Percentiles rank a stretch among this genome's conserved stretches.
Evolutionary conservation across 2,329 filamentous ascomycete genomes (phyloP).

Genomic region (Pseudogymnoascus verrucosus): DNA sequence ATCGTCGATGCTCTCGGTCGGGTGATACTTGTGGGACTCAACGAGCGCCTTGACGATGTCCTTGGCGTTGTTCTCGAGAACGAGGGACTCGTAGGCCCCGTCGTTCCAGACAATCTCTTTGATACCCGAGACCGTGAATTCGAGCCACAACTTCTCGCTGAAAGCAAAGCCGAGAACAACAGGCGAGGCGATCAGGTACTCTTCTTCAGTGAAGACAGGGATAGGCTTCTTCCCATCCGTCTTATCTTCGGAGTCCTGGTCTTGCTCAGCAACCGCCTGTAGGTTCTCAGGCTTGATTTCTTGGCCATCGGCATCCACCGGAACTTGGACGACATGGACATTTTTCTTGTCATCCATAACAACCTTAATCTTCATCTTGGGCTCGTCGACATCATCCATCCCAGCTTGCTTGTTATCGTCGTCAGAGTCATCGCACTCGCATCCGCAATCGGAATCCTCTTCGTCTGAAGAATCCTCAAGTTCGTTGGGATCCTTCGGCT

Average conservation of each 20-base stretch:
- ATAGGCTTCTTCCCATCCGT: slow-evolving; percentile 24
- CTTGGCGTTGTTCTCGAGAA: slow-evolving; percentile 56
- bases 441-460: slow-evolving; percentile 36
- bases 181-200: slow-evolving; percentile 75
- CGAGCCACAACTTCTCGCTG: slow-evolving; percentile 81
- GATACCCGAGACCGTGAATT: slow-evolving; percentile 73
- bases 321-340: slow-evolving; percentile 43
- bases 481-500: slow-evolving; percentile 60
- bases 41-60: slow-evolving; percentile 73
- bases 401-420: slow-evolving; percentile 28
- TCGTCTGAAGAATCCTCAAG: slow-evolving; percentile 42
- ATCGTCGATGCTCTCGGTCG: slow-evolving; percentile 74
- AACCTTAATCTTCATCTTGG: slow-evolving; percentile 29
- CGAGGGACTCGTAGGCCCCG: slow-evolving; percentile 71
- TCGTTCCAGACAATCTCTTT: slow-evolving; percentile 80
- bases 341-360: slow-evolving; percentile 41
- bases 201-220: slow-evolving; percentile 67
- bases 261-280: slow-evolving; percentile 22
- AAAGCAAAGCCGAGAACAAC: slow-evolving; percentile 84
- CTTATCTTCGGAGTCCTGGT: slow-evolving; percentile 22
- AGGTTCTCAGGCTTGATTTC: slow-evolving; percentile 43
- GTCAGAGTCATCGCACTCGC: slow-evolving; percentile 33
- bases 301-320: slow-evolving; percentile 46
- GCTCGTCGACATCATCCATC: slow-evolving; percentile 22
- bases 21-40: slow-evolving; percentile 74